These are phyloP conservation scores for Exserohilum rostratum DNA, from an alignment of 2,329 filamentous ascomycete species.

Conservation along the genomic window DNA sequence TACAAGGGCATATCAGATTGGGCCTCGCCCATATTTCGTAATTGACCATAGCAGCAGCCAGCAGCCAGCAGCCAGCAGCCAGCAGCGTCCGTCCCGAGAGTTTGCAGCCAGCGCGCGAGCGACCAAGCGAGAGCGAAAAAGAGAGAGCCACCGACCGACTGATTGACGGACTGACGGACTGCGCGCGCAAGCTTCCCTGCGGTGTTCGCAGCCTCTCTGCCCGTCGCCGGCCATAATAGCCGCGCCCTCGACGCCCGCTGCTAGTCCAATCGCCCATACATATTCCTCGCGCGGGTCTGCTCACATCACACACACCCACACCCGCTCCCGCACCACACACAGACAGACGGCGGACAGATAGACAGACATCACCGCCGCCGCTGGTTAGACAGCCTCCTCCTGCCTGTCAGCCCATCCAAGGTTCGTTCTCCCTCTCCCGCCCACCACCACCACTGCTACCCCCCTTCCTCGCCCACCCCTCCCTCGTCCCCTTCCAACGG, in stretches of 20 bases:
- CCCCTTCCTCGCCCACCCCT: background rate
- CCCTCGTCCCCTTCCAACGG: background rate
- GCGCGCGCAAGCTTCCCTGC: no score
- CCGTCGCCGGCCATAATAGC: slow-evolving; percentile 3
- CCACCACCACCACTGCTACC: no score
- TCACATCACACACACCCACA: background rate
- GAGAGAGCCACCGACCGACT: no score
- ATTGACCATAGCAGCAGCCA: no score
- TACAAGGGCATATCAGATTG: slow-evolving; percentile 21
- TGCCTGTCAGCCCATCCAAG: slow-evolving; percentile 2
- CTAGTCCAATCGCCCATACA: slow-evolving; percentile 3
- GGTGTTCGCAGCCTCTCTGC: background rate
- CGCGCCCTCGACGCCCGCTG: slow-evolving; percentile 9
- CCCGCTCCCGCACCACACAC: background rate
- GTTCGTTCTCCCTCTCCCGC: slow-evolving; percentile 2
- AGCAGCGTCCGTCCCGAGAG: no score
- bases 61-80: no score
- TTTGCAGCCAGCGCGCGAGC: no score
- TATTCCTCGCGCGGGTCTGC: slow-evolving; percentile 7
- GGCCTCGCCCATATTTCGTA: slow-evolving; percentile 20
- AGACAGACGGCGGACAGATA: background rate
- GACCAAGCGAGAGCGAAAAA: no score
- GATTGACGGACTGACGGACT: no score
- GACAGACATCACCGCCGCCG: background rate
- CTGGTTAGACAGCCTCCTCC: slow-evolving; percentile 12